Base-by-base conservation (phyloP, 179 eudicot genomes). In the Vitellaria paradoxa region DNA sequence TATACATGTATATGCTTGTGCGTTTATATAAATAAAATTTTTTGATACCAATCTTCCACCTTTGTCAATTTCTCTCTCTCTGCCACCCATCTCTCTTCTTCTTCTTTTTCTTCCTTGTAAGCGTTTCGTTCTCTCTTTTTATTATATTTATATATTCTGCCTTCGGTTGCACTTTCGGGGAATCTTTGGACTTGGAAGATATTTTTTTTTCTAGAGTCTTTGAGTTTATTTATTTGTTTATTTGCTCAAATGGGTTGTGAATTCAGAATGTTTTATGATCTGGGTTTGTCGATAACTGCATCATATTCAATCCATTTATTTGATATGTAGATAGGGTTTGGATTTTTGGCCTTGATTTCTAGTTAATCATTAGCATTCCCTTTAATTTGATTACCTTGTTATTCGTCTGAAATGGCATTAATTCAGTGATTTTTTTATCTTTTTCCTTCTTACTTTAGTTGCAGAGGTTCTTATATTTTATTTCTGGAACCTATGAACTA, bases 41-140 rank as follows among this genome's bases (percentile, higher is more conserved):
- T 74, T 77, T 76, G 64, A 67, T 62, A 77, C 76, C 82, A 78
- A 82, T 72, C 83, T 80, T 67, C 78, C 65, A 78, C 72, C 65
- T 74, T 80, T 62, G 60, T 55, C 84, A 42, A 60, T 73, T 79
- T 84, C 79, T 81, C 76, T 76, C 26, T 67, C 80, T 77, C 78
- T 78, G 78, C 61, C 85, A 76, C 72, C 78, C 65, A 67, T 79
- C 82, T 75, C 77, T 61, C 50, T 45, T 10, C 68, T 70, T 68
- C 74, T 73, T 50, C 55, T 50, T 49, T 10, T 49, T 2, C 55
- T 12, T 65, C 77, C 66, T 47, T 78, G 86, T 84, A 84, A 84
- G 86, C 50, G 7, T 20, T 80, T 76, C 65, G 10, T 42, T 52
- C 13, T 81, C 76, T 62, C 55, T 77, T 23, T 53, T 55, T 26